Percentiles rank a stretch among this genome's conserved stretches.
Conservation (phyloP, 768 basidiomycete genomes). For the Daedaleopsis nitida region DNA sequence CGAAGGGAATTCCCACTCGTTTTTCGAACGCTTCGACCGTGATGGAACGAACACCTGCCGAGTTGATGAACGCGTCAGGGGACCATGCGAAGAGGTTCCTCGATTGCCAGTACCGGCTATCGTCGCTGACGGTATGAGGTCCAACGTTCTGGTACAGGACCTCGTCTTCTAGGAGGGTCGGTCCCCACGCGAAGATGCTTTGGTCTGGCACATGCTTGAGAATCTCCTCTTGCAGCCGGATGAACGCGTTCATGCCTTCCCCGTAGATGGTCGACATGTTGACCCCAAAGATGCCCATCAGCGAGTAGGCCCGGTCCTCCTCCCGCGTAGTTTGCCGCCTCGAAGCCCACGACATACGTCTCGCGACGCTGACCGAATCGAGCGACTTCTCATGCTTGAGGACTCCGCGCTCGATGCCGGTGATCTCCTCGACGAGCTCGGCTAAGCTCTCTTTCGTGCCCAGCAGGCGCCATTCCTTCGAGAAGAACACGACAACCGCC, state of each 20-base stretch:
- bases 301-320: slow-evolving; percentile 20
- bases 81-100: slow-evolving; percentile 19
- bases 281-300: slow-evolving; percentile 20
- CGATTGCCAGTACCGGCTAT: slow-evolving; percentile 16
- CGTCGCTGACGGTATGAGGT: slow-evolving; percentile 3
- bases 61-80: slow-evolving; percentile 18
- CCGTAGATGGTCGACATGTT: slow-evolving; percentile 19
- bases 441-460: slow-evolving; percentile 14
- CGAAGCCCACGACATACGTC: slow-evolving; percentile 20
- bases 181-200: slow-evolving; percentile 18
- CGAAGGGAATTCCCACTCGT: slow-evolving; percentile 1
- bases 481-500: slow-evolving; percentile 7
- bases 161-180: slow-evolving; percentile 5
- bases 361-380: slow-evolving; percentile 14
- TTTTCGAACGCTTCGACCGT: slow-evolving; percentile 7
- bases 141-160: slow-evolving; percentile 4
- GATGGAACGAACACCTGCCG: slow-evolving; percentile 2
- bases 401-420: slow-evolving; percentile 4
- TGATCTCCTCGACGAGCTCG: slow-evolving; percentile 12
- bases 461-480: slow-evolving; percentile 10
- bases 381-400: slow-evolving; percentile 7
- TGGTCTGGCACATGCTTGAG: slow-evolving; percentile 17
- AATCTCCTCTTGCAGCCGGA: slow-evolving; percentile 17
- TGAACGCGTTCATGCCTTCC: slow-evolving; percentile 16
- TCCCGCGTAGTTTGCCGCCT: slow-evolving; percentile 15